Evolutionary conservation across 495 filamentous ascomycete genomes (phyloP), one percentile per base, ranked within the genome.

Genomic region (Daldinia grandis): DNA sequence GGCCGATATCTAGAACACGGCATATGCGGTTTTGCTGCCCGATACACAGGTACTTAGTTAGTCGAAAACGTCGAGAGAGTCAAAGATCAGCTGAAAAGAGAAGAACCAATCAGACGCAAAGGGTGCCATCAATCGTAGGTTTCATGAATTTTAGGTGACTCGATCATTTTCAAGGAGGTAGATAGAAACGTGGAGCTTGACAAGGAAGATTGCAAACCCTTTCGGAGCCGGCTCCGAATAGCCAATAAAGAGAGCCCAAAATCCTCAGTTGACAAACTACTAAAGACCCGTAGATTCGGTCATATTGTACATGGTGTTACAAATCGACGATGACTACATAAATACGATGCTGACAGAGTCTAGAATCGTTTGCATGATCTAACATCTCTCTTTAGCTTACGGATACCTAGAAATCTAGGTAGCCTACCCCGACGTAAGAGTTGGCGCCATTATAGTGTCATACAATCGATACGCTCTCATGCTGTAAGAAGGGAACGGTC

Each of bases 141-240:
- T 27, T 17, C 19, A 57, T 50, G 25, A 35, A 37, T 56, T 49
- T 50, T 21, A 33, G 38, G 19, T 27, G 38, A 33, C 38, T 51
- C 44, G 50, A 25, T 51, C 24, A 7, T 40, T 56, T 69, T 25
- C 24, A 27, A 30, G 40, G 31, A 51, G 40, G 42, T 12, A 56
- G 60, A 63, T 37, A 58, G n/a, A 24, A 51, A 71, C 56, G 62
- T 55, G 61, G 61, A 62, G 62, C 62, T 51, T 14, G 17, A 40
- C 54, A 38, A 55, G 50, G 40, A 60, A 35, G 55, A 64, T 40
- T 5, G 21, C 37, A 55, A 25, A 37, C 31, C 0, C 3, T 28
- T 37, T 58, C 68, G 68, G 68, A 71, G 56, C 62, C 40, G 40
- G 62, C 68, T 71, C 68, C 68, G 68, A 64, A 38, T 71, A 62